Conservation (phyloP, 2,329 filamentous ascomycete genomes). For the Monosporascus sp. region DNA sequence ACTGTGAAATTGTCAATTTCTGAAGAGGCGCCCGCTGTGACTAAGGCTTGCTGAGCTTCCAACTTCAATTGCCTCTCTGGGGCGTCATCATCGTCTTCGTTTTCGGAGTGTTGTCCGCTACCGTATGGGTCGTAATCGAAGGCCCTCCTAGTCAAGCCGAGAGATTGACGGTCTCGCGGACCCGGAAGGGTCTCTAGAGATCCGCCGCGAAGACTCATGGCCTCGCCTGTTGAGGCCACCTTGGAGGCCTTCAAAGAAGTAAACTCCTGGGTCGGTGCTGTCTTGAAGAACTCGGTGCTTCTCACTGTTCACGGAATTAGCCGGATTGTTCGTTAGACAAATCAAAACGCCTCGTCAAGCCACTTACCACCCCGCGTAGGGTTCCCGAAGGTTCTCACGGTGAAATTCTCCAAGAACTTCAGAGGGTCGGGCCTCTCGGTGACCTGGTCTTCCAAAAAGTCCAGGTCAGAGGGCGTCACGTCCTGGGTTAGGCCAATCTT, state of each 20-base stretch:
- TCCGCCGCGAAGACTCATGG: conserved; percentile 11
- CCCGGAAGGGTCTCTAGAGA: background rate
- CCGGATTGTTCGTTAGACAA: background rate
- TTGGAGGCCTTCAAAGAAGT: background rate
- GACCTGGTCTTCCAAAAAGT: conserved; percentile 4
- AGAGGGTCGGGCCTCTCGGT: conserved; percentile 10
- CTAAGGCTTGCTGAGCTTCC: no score
- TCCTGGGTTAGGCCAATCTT: conserved; percentile 17
- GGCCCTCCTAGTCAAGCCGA: no score
- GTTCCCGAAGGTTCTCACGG: conserved; percentile 7
- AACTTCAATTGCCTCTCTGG: no score
- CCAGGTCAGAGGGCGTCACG: conserved; percentile 4
- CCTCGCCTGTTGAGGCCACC: background rate
- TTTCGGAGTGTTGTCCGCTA: background rate
- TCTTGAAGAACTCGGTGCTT: background rate
- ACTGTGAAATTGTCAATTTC: background rate
- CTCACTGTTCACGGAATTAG: background rate
- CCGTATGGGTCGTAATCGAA: background rate
- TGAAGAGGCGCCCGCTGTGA: background rate
- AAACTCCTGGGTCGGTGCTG: background rate
- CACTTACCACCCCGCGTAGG: conserved; percentile 6
- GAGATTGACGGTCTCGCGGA: no score
- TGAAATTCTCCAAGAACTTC: conserved; percentile 17
- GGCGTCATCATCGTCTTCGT: background rate
- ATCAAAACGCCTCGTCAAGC: background rate